These are phyloP conservation scores for Orobanche coerulescens DNA, from an alignment of 257 asterid genomes.

Conservation along the genomic window DNA sequence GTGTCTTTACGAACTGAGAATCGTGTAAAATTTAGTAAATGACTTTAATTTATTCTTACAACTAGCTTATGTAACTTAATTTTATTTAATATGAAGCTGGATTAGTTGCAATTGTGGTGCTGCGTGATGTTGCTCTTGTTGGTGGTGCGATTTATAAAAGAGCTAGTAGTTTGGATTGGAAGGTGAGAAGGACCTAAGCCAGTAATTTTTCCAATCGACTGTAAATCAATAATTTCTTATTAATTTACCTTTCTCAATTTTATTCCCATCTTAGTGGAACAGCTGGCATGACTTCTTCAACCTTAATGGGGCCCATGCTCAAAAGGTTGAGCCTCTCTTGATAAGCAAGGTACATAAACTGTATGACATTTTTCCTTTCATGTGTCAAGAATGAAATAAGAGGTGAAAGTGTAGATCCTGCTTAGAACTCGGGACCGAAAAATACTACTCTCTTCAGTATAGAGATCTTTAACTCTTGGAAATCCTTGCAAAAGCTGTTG, in stretches of 20 bases:
- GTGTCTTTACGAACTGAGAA: not conserved
- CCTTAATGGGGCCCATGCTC: constrained; percentile 60
- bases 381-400: constrained; percentile 7
- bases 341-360: constrained; percentile 70
- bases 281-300: constrained; percentile 75
- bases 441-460: not conserved
- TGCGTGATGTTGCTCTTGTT: constrained; percentile 78
- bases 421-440: not conserved
- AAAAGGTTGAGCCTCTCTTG: constrained; percentile 75
- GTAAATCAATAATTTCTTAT: constrained; percentile 8
- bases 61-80: constrained; percentile 2
- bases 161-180: constrained; percentile 64
- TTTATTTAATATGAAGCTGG: constrained; percentile 50
- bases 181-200: constrained; percentile 38
- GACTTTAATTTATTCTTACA: not conserved
- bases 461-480: not conserved
- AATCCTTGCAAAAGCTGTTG: not conserved
- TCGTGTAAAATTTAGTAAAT: not conserved
- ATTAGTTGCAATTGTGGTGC: constrained; percentile 68
- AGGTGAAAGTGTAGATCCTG: constrained; percentile 3
- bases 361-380: not conserved
- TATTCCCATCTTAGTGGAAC: constrained; percentile 43
- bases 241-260: constrained; percentile 15
- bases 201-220: not conserved
- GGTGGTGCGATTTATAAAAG: constrained; percentile 82